phyloP scores from a whole-genome alignment of 306 rosid species.

The Boehmeria nivea region DNA sequence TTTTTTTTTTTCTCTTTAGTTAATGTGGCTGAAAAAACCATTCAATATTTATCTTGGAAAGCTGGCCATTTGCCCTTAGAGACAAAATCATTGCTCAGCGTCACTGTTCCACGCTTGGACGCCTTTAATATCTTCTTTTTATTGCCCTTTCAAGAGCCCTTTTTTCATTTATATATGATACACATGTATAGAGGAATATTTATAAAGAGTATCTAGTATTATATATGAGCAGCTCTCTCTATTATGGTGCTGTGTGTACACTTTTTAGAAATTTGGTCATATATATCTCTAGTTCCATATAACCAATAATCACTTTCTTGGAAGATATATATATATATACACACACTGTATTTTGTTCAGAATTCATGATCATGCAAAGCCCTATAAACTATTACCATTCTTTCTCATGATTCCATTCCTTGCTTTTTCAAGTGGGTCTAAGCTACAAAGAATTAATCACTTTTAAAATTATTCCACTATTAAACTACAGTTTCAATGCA shows the following conservation, averaged over 20 bases:
- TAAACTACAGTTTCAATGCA: constrained; percentile 1
- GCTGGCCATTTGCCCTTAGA: constrained; percentile 26
- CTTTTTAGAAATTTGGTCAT: constrained; percentile 7
- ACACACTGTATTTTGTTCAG: constrained; percentile 14
- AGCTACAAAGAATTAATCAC: constrained; percentile 13
- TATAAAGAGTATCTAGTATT: constrained; percentile 11
- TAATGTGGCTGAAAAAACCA: neutral
- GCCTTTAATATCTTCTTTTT: constrained; percentile 16
- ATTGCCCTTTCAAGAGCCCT: constrained; percentile 18
- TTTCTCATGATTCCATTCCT: too few species aligned
- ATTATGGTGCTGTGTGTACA: neutral
- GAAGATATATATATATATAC: neutral
- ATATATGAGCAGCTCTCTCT: neutral
- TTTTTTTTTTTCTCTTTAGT: neutral
- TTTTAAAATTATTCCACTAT: constrained; percentile 15
- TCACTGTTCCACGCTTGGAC: constrained; percentile 33
- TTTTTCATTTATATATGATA: constrained; percentile 9
- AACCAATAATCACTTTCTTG: neutral
- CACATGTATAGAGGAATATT: constrained; percentile 1
- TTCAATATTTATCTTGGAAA: constrained; percentile 19
- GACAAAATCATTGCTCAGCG: constrained; percentile 50
- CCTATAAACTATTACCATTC: constrained; percentile 23
- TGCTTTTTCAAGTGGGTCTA: constrained; percentile 16
- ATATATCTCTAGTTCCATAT: neutral
- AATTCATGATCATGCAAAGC: neutral